Evolutionary conservation across 805 yeast genomes (phyloP), one percentile per base, ranked within the genome.

Genomic region (Cyberlindnera mrakii): DNA sequence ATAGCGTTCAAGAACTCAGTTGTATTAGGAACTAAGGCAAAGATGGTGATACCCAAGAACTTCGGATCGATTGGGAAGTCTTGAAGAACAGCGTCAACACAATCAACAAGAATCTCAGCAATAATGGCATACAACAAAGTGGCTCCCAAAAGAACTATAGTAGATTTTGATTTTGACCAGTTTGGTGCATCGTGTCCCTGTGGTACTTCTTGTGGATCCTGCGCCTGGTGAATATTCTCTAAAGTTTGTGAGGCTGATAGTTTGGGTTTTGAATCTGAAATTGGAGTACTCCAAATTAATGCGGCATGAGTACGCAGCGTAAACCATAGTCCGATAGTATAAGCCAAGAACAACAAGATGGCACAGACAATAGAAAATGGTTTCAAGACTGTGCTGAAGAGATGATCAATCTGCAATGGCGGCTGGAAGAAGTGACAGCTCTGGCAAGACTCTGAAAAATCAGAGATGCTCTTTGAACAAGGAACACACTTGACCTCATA

Each of bases 1-100:
- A 93, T 90, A 55, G 98, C 99, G 64, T 93, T 93, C 45, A 93
- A 74, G 56, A 93, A 93, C 65, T 93, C 99, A 0, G 99, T 93
- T 6, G 98, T 88, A 58, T 90, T 93, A 11, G 99, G 99, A 23
- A 93, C 96, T 35, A 93, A 68, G 0, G 99, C 98, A 67, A 93
- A 93, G 2, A 93, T 85, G 0, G 98, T 91, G 52, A 93, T 72
- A 6, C 99, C 99, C 34, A 93, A 70, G 58, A 93, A 81, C 58
- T 93, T 91, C 16, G 96, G 96, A 54, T 85, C 77, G 40, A 93
- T 79, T n/a, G 95, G 87, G 60, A 77, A 84, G 49, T 77, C 74
- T 39, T 75, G 70, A 41, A 93, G 68, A 30, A 93, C 96, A 13
- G 83, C 79, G 63, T 93, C 98, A 17, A 91, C 96, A 47, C 89